Base-by-base conservation (phyloP, 208 protist genomes). In the Leishmania turanica region DNA sequence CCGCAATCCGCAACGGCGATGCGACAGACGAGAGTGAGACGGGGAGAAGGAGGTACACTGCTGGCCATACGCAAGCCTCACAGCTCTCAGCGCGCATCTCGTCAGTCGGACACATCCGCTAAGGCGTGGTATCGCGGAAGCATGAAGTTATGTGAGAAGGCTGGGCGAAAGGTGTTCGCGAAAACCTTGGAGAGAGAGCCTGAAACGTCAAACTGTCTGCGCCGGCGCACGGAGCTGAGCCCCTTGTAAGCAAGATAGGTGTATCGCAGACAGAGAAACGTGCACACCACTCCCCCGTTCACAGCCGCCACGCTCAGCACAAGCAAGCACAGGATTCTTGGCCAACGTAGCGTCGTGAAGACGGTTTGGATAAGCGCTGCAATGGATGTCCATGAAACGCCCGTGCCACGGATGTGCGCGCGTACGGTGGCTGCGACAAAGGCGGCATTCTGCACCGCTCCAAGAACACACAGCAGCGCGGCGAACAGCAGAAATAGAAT, bases 401-500 rank as follows among this genome's bases (percentile, higher is more conserved):
- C 73, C 8, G 60, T 5, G 6, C n/a, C 54, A 19, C 9, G 31
- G 21, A 24, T 51, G 42, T 45, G 11, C 15, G 54, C 24, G 15
- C 45, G 27, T 27, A 79, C 37, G 5, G 47, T 34, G 13, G 42
- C 13, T 0, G 19, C 27, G 21, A 76, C 40, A 60, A 75, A 78
- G 45, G 13, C 11, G 5, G 66, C 49, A 58, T 81, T 73, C 13
- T 76, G n/a, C 11, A 45, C 11, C 37, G 74, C 73, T 24, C 34
- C 73, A 45, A 82, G 0, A 7, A 80, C n/a, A 54, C 76, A 82
- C 3, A 92, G 71, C 0, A 86, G 34, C 13, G 81, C 66, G 45
- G 76, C 75, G 31, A 54, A 72, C 9, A 82, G n/a, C 24, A 92
- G 71, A 75, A 96, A 96, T 11, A 82, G 62, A 54, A 95, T 73